Base-by-base conservation (phyloP, 768 basidiomycete species). In the Lentinula lateritia region DNA sequence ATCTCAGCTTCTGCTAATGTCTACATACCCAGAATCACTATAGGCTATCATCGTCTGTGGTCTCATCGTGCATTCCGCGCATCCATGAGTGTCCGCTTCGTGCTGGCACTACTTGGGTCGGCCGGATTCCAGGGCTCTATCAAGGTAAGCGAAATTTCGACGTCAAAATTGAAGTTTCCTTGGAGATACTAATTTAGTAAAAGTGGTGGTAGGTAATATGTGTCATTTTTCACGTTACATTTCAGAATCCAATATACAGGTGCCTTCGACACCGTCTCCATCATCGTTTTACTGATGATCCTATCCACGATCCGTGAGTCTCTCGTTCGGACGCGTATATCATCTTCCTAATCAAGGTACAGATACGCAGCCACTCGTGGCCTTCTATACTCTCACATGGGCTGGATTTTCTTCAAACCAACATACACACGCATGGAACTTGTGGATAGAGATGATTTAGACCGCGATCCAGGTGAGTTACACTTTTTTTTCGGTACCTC, bases 351-450 rank as follows among this genome's bases (percentile, higher is more conserved):
- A 34, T 28, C 42, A 45, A 50, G 6, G 4, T 35, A 50, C 58
- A 88, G 87, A 3, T 93, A 93, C 68, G 79, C 87, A 16, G 92
- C 90, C 0, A 88, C 88, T 0, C 78, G 80, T 32, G 91, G 92
- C 0, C 71, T 93, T 1, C 79, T 88, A 56, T 91, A 83, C 68
- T 88, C 89, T 6, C 91, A 92, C 66, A 83, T 92, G 77, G 92
- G 91, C 1, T 93, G 92, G 91, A 92, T 92, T 66, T 92, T 93
- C 71, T 85, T 77, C 75, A 90, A 90, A 70, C 84, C 89, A 1
- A 80, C 67, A 1, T 92, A 92, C 67, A 75, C 80, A 34, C 77
- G 83, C 20, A 75, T 92, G 75, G 75, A 78, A 43, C 70, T 84
- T 8, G 82, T 93, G 36, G 89, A 92, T 61, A 76, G 80, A 56